Evolutionary conservation across 2,329 filamentous ascomycete genomes (phyloP), one percentile per base, ranked within the genome.

Genomic region (Herpomyces periplanetae): DNA sequence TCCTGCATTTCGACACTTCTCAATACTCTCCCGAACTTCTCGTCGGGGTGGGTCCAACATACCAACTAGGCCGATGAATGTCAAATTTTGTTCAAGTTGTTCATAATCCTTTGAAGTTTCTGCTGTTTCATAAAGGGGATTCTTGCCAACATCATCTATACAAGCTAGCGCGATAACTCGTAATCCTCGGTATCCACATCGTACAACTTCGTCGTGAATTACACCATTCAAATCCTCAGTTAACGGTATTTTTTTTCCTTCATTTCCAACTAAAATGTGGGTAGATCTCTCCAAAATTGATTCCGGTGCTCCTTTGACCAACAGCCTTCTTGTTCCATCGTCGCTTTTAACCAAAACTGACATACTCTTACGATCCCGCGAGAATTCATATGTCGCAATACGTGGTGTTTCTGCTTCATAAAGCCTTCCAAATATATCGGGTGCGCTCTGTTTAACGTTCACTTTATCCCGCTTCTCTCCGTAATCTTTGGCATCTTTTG

Each of bases 281-380:
- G 68, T 63, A 46, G 80, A 96, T 24, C 84, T 64, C 30, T 87
- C 75, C 25, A 96, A 52, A 29, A 96, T 60, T 6, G 71, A 69
- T 39, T 96, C 80, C 4, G 80, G 80, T 9, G 84, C 80, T 31
- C 80, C 80, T 44, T 96, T 96, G 27, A 96, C 73, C 18, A 96
- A 51, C 5, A 96, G 57, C 36, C 63, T 71, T 42, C 80, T 56
- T 20, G 56, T 40, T 19, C 48, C 45, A 21, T 52, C 60, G 21
- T 51, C 49, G 27, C 62, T 51, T n/a, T n/a, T n/a, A 25, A 84
- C 68, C 23, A 91, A 45, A 13, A 96, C 84, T 18, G 80, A 96
- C 80, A 96, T 96, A 41, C 75, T 91, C 54, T 96, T 96, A 26
- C 80, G 58, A 39, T 96, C 80, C 30, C 80, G 60, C 1, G 80